Base-by-base conservation (phyloP, 78 protist species). In the slime mould (Dictyostelium discoideum) region DNA sequence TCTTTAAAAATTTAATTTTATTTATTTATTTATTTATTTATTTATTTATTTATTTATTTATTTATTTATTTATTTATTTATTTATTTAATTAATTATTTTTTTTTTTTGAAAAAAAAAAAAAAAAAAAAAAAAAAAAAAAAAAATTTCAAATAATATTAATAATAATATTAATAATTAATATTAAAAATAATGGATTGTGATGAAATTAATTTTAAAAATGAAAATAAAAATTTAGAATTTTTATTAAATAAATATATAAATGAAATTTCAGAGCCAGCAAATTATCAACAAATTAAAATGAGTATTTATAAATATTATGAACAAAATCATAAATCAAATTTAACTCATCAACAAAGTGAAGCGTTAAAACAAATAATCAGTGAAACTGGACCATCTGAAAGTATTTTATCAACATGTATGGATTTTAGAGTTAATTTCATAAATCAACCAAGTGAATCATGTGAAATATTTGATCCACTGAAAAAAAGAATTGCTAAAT, bases 281-380 rank as follows among this genome's bases (percentile, higher is more conserved):
- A 26, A 73, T 14, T 73, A 73, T 29, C 79, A 73, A 73, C 79
- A 73, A 32, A 73, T 73, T 29, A 73, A 73, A 73, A 26, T 73
- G 37, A 73, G 37, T 32, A 29, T 73, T 67, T 73, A 73, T 14
- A 73, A 73, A 73, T 67, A 67, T 67, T 67, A 67, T 67, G 37
- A 67, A 67, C 37, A 67, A 67, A 72, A 29, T 72, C 14, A 11
- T 29, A 73, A 73, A 26, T 13, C 3, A 29, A 14, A 73, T 73
- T 26, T 73, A 29, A 67, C 32, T 0, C n/a, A 22, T n/a, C 76
- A 67, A 67, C 76, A 67, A 24, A 20, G 10, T 67, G 79, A 73
- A 73, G 37, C 20, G 11, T 26, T 73, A 29, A 73, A 29, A 32
- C 79, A 73, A 32, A 32, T 73, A 14, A 32, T 73, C 3, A 73